Evolutionary conservation across 352 stramenopile species (phyloP).

Genomic region (Pythium vanterpoolii): DNA sequence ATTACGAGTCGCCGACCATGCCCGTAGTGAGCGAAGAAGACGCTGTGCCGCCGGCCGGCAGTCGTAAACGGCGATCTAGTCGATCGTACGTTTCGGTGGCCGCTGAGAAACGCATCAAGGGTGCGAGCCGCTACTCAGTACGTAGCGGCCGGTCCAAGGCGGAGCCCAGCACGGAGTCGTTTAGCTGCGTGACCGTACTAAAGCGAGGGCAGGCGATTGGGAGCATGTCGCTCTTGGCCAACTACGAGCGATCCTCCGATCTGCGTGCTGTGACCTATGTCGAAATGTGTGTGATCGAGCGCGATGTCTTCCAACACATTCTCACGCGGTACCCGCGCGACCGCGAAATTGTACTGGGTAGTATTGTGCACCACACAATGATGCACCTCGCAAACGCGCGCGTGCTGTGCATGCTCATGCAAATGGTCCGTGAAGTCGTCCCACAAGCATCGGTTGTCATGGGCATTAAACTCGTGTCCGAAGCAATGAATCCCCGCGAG

Average conservation of each 20-base stretch:
- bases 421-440: background rate
- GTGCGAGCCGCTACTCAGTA: no score
- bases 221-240: conserved; percentile 42
- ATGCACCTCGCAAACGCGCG: background rate
- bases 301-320: conserved; percentile 27
- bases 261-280: conserved; percentile 31
- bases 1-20: conserved; percentile 25
- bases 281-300: conserved; percentile 38
- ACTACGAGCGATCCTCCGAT: conserved; percentile 36
- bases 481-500: background rate
- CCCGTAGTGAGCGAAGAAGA: background rate
- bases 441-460: background rate
- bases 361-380: background rate
- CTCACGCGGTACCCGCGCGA: conserved; percentile 22
- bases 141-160: background rate
- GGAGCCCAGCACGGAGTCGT: background rate
- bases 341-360: background rate
- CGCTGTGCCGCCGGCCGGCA: no score
- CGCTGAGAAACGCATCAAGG: no score
- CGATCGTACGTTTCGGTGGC: no score
- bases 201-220: conserved; percentile 34
- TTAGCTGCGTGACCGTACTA: conserved; percentile 4
- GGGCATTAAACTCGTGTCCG: background rate
- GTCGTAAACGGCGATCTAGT: no score
- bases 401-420: background rate